Evolutionary conservation across 2,329 filamentous ascomycete species (phyloP).

Genomic region (Camillea tinctor): DNA sequence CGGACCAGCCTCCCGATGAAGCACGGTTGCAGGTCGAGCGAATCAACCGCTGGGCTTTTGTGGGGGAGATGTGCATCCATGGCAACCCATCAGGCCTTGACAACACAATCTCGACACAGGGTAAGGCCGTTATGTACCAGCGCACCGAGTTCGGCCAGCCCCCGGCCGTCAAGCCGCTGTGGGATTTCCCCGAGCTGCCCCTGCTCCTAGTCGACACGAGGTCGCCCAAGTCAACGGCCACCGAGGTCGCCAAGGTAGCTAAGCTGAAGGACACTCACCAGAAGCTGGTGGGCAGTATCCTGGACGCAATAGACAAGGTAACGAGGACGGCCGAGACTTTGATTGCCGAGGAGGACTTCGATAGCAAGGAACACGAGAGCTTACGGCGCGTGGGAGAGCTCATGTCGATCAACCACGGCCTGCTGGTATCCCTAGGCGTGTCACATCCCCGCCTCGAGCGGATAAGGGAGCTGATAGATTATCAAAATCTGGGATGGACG

Average conservation of each 20-base stretch:
- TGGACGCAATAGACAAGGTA: conserved; percentile 81
- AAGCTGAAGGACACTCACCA: conserved; percentile 71
- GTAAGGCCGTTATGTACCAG: conserved; percentile 91
- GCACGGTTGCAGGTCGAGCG: conserved; percentile 88
- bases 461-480: conserved; percentile 85
- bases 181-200: conserved; percentile 88
- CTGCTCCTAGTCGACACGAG: conserved; percentile 87
- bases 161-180: conserved; percentile 72
- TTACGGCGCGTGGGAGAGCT: conserved; percentile 80
- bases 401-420: conserved; percentile 90
- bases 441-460: conserved; percentile 92
- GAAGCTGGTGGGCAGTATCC: conserved; percentile 73
- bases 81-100: conserved; percentile 96
- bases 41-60: conserved; percentile 97
- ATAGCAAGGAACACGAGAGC: conserved; percentile 60
- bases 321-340: conserved; percentile 54
- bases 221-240: conserved; percentile 80
- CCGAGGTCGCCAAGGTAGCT: conserved; percentile 84
- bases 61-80: conserved; percentile 95
- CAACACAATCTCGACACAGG: conserved; percentile 91
- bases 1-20: conserved; percentile 84
- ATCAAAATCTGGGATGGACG: conserved; percentile 90
- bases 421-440: conserved; percentile 87
- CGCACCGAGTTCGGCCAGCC: conserved; percentile 75
- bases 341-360: conserved; percentile 63